Evolutionary conservation across 768 basidiomycete genomes (phyloP), one percentile per base, ranked within the genome.

Genomic region (Psilocybe azurescens): DNA sequence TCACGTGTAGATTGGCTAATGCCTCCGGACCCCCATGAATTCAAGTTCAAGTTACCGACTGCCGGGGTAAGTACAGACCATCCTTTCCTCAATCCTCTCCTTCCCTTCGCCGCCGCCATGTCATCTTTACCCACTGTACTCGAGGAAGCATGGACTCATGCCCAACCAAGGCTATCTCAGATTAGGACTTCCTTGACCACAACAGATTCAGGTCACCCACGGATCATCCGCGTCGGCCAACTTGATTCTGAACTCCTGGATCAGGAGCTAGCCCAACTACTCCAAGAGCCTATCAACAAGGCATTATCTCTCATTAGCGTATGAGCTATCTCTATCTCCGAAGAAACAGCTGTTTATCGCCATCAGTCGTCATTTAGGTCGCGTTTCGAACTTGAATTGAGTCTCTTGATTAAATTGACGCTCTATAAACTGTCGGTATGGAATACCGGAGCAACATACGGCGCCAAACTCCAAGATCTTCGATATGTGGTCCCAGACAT

Each of bases 211-310:
- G 58, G 30, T 41, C 61, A 63, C 51, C 71, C 81, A 29, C 82
- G 89, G n/a, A 77, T 89, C 32, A 79, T 87, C 28, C 91, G 95
- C 48, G 94, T 99, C 52, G 91, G 92, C 7, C 93, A 97, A 74
- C 86, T 98, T 56, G 97, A 99, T 73, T 88, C 96, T 3, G 90
- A 94, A 67, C 81, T 96, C 24, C 83, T 98, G 52, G 97, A 99
- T 77, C 86, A 89, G 66, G 95, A 97, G 64, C 85, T 99, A 16
- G 86, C 91, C 33, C 83, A 88, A 30, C 77, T 97, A 62, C 81
- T 99, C 33, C 87, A 86, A 69, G 92, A 92, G 57, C 95, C 95
- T n/a, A 74, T 98, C 52, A 79, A 80, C 64, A 90, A 84, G 61
- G 88, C 95, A 1, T 74, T 97, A 20, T 80, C 83, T 28, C 76